Evolutionary conservation across 441 rosid species (phyloP), one percentile per base, ranked within the genome.

Genomic region (Arabidopsis lyrata): DNA sequence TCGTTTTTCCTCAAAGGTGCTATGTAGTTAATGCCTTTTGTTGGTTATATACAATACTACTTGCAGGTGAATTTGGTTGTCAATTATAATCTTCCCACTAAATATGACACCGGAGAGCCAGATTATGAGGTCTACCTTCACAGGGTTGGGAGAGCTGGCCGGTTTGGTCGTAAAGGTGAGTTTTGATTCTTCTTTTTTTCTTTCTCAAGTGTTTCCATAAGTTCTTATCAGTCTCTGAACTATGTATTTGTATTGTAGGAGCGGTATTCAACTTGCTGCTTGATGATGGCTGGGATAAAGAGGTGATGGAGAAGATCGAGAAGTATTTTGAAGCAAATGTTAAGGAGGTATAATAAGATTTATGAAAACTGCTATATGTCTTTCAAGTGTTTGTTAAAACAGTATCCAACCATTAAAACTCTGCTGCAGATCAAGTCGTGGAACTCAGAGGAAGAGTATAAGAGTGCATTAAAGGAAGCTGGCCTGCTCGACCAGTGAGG

Each of bases 101-200:
- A 93, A 80, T 58, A 78, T 62, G 81, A 72, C 24, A 81, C 66
- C 5, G 58, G 63, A n/a, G 98, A 91, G 75, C 99, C 99, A 66
- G 85, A 93, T 74, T 95, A 68, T 74, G 98, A 95, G 82, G 94
- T 88, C 27, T 95, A 95, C 82, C 85, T 95, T 78, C 99, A 93
- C 79, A 90, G 99, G 77, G 91, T 93, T 63, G 99, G 99, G 38
- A 87, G 99, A 75, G 99, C 98, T 27, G 99, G 99, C 38, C 91
- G 98, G 12, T 95, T 95, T 83, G 99, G 99, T 57, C 90, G 97
- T 68, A 93, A 88, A 84, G 98, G 98, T 89, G 70, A 61, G 68
- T 57, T 63, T 77, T 31, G 24, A 27, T 50, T 41, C n/a, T 35
- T 24, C 20, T 22, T 13, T 56, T 16, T 14, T 13, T 13, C 0